Conservation (phyloP, 2,329 filamentous ascomycete species). For the Aspergillus piperis region DNA sequence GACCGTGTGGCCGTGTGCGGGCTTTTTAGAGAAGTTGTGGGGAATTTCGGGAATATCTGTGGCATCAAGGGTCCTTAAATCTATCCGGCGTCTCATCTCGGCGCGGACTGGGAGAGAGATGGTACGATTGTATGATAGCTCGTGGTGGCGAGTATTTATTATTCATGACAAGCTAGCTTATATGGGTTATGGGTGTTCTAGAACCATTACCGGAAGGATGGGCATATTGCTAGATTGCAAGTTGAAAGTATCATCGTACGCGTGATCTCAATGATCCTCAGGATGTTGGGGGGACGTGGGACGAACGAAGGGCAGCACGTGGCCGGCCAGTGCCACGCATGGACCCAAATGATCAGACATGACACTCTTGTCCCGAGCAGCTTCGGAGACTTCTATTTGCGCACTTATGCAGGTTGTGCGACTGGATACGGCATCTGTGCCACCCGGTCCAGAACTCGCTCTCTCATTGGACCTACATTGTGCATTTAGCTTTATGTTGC, state of each 20-base stretch:
- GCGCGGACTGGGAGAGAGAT: not conserved
- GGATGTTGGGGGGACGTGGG: not conserved
- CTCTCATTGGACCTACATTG: too few relatives aligned
- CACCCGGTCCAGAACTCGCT: too few relatives aligned
- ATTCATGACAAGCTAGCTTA: not conserved
- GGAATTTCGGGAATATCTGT: not conserved
- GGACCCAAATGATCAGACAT: too few relatives aligned
- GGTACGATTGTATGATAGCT: constrained; percentile 8
- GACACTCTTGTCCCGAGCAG: too few relatives aligned
- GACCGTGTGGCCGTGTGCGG: constrained; percentile 3
- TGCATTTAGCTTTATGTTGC: too few relatives aligned
- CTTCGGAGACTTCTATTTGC: too few relatives aligned
- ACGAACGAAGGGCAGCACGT: not conserved
- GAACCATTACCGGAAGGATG: too few relatives aligned
- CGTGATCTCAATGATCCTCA: not conserved
- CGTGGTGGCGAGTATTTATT: not conserved
- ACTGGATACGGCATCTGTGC: too few relatives aligned
- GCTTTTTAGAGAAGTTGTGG: not conserved
- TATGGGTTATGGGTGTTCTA: not conserved
- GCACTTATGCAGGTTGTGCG: too few relatives aligned
- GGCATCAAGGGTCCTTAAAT: not conserved
- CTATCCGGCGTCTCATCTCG: not conserved
- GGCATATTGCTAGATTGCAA: not conserved
- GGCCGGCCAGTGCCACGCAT: not conserved
- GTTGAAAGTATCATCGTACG: not conserved